A percentile compares a stretch with the other conserved stretches of the same genome.
These are phyloP conservation scores for Hanseniaspora lindneri DNA, from an alignment of 805 yeast genomes.

Conservation along the genomic window DNA sequence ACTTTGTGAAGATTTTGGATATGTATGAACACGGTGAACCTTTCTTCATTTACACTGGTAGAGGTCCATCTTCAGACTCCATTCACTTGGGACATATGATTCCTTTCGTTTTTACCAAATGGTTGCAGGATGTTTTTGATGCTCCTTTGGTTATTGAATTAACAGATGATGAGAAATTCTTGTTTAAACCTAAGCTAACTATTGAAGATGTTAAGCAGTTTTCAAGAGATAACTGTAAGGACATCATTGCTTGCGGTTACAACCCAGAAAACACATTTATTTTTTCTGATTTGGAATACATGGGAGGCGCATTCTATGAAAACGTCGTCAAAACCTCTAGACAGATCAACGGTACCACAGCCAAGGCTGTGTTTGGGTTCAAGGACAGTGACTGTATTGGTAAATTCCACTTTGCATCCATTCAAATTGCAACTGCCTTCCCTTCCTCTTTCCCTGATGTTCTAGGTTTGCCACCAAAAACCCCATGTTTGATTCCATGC, in stretches of 20 bases:
- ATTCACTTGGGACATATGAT: slow-evolving; percentile 96
- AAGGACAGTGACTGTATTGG: slow-evolving; percentile 92
- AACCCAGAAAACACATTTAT: slow-evolving; percentile 90
- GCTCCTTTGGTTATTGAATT: slow-evolving; percentile 87
- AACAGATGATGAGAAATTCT: slow-evolving; percentile 93
- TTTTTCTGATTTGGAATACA: slow-evolving; percentile 81
- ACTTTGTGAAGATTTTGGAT: slow-evolving; percentile 64
- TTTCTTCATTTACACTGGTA: slow-evolving; percentile 89
- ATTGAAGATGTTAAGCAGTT: slow-evolving; percentile 77
- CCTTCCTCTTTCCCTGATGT: slow-evolving; percentile 93
- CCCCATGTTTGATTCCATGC: slow-evolving; percentile 95
- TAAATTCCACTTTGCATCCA: slow-evolving; percentile 84
- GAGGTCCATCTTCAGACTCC: slow-evolving; percentile 91
- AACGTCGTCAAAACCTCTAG: slow-evolving; percentile 85
- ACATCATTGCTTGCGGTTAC: slow-evolving; percentile 87
- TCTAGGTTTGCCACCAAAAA: slow-evolving; percentile 71
- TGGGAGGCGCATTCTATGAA: slow-evolving; percentile 90
- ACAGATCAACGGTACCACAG: slow-evolving; percentile 93
- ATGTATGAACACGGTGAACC: slow-evolving; percentile 90
- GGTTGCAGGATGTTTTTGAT: slow-evolving; percentile 97
- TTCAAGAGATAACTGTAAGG: slow-evolving; percentile 76
- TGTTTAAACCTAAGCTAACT: slow-evolving; percentile 82
- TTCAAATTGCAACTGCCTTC: slow-evolving; percentile 92
- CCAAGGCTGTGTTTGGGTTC: slow-evolving; percentile 93
- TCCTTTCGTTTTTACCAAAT: slow-evolving; percentile 89